Conservation (phyloP, 163 green algal species). For the Volvox carteri region DNA sequence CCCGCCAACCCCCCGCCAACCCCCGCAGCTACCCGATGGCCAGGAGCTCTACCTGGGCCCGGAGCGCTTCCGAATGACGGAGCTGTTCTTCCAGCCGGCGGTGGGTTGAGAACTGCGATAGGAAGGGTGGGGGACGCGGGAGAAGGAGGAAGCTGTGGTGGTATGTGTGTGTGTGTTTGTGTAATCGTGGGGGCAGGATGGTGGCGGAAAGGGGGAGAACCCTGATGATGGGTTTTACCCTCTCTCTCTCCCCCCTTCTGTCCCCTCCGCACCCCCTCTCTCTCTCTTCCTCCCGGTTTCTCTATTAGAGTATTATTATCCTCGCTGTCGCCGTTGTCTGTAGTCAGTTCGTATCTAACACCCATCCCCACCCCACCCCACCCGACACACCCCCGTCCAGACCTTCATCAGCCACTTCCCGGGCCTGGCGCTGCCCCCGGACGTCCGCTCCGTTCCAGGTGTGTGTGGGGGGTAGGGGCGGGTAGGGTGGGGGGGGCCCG, state of each 20-base stretch:
- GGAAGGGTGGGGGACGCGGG: background rate
- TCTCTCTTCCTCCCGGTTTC: no score
- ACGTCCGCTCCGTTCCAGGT: constrained; percentile 28
- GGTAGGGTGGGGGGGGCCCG: no score
- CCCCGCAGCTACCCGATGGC: constrained; percentile 95
- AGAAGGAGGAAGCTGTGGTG: background rate
- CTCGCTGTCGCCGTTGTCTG: no score
- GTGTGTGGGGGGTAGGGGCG: no score
- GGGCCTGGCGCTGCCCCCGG: background rate
- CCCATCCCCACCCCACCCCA: background rate
- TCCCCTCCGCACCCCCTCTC: no score
- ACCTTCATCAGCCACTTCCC: constrained; percentile 27
- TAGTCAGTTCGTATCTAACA: no score
- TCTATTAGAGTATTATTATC: no score
- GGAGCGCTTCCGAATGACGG: constrained; percentile 86
- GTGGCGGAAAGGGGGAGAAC: no score
- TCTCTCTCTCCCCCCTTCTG: no score
- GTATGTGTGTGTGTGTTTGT: background rate
- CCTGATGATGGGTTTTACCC: no score
- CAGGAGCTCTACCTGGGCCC: constrained; percentile 91
- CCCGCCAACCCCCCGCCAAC: no score
- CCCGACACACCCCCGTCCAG: background rate
- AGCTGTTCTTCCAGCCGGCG: constrained; percentile 71
- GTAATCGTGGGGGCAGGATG: no score
- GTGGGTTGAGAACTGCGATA: background rate